phyloP scores from a whole-genome alignment of 805 yeast genomes.

The Kockiozyma suomiensis region DNA sequence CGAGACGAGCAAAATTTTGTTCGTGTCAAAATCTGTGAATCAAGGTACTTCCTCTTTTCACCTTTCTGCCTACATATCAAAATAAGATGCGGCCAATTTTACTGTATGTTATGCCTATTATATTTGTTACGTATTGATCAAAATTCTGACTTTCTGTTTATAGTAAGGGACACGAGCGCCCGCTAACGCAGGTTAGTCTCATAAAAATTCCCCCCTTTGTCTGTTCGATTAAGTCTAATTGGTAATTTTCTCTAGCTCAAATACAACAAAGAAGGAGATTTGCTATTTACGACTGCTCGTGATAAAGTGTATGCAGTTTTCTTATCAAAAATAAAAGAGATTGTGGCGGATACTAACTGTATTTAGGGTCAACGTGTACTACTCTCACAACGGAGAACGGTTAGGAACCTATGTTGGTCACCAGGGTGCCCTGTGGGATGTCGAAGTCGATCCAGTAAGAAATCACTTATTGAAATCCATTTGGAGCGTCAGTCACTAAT shows the following conservation, averaged over 20 bases:
- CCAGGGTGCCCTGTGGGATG: slow-evolving; percentile 92
- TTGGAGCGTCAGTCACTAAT: not conserved
- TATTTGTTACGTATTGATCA: not conserved
- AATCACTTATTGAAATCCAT: not conserved
- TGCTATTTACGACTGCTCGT: slow-evolving; percentile 87
- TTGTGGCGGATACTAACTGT: not conserved
- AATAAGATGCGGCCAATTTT: slow-evolving; percentile 16
- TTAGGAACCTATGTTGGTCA: slow-evolving; percentile 90
- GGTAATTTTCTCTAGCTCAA: slow-evolving; percentile 53
- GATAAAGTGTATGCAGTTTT: slow-evolving; percentile 59
- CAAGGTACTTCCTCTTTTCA: not conserved
- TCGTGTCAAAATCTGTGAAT: not conserved
- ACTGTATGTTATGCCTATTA: slow-evolving; percentile 7
- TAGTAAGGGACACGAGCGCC: slow-evolving; percentile 92
- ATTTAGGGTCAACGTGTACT: slow-evolving; percentile 63
- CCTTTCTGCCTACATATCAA: not conserved
- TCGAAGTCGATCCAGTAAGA: slow-evolving; percentile 67
- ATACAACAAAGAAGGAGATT: slow-evolving; percentile 93
- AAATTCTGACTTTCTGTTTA: not conserved
- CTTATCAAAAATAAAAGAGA: not conserved
- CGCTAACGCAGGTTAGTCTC: slow-evolving; percentile 68
- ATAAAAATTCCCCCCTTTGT: not conserved
- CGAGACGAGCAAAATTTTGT: slow-evolving; percentile 6
- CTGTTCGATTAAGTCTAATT: not conserved
- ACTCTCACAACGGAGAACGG: slow-evolving; percentile 92